These are phyloP conservation scores for Argentina anserina DNA, from an alignment of 306 rosid species.

Conservation along the genomic window DNA sequence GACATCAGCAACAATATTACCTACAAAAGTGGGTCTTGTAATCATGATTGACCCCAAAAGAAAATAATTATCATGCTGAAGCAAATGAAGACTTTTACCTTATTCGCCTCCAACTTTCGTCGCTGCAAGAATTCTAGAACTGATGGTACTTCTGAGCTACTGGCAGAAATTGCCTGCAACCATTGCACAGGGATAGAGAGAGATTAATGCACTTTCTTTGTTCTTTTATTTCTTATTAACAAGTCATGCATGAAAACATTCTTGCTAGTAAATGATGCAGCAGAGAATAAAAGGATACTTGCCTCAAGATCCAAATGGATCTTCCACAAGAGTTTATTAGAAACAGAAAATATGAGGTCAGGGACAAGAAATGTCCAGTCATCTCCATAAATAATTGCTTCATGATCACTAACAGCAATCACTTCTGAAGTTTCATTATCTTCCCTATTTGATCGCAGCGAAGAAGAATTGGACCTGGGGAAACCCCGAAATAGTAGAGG, in stretches of 20 bases:
- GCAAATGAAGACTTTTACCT: conserved; percentile 39
- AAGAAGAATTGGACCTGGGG: conserved; percentile 51
- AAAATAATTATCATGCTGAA: background rate
- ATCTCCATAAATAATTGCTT: conserved; percentile 59
- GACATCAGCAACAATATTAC: background rate
- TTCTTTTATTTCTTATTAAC: background rate
- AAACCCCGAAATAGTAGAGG: conserved; percentile 82
- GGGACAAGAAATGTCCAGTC: conserved; percentile 84
- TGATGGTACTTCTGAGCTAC: conserved; percentile 94
- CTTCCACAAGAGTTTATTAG: conserved; percentile 74
- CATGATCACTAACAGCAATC: conserved; percentile 43
- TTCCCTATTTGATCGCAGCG: conserved; percentile 53
- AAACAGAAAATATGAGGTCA: conserved; percentile 74
- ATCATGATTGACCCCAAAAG: background rate
- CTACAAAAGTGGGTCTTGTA: conserved; percentile 3
- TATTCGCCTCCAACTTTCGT: conserved; percentile 76
- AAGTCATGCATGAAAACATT: background rate
- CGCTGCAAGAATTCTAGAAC: conserved; percentile 93
- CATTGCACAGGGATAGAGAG: conserved; percentile 18
- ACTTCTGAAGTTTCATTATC: conserved; percentile 49
- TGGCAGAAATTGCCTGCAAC: conserved; percentile 83
- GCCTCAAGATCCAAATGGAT: conserved; percentile 84
- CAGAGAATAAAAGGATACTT: conserved; percentile 24
- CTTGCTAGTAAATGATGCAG: conserved; percentile 15
- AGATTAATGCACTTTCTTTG: conserved; percentile 11